Evolutionary conservation across 225 moss, liverwort and hornwort species (phyloP).

Genomic region (Anthoceros angustus): DNA sequence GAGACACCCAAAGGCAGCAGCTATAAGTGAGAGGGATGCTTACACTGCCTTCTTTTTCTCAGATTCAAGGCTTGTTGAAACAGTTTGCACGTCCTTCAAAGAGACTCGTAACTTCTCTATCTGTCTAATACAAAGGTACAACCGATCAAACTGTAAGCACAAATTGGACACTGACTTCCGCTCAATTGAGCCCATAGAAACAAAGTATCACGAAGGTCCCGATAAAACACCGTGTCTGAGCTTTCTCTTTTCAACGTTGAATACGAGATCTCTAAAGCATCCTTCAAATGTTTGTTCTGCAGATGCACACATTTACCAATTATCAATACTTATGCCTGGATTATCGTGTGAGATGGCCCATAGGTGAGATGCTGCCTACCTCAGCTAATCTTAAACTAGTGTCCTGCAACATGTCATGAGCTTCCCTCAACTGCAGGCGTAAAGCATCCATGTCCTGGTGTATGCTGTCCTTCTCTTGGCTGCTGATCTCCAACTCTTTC

Average conservation of each 20-base stretch:
- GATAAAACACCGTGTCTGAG: not conserved
- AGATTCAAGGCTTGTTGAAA: not conserved
- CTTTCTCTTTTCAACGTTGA: not conserved
- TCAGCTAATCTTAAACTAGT: not conserved
- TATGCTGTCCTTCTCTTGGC: not conserved
- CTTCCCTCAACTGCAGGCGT: slow-evolving; percentile 2
- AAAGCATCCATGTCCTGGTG: not conserved
- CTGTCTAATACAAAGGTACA: not conserved
- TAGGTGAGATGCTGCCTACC: not conserved
- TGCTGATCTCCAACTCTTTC: not conserved
- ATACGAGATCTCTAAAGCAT: not conserved
- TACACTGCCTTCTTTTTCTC: not conserved
- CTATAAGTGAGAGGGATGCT: not conserved
- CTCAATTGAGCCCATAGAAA: not conserved
- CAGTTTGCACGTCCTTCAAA: slow-evolving; percentile 1
- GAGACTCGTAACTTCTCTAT: slow-evolving; percentile 1
- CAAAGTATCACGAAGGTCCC: not conserved
- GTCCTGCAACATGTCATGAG: slow-evolving; percentile 2
- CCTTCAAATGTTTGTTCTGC: not conserved
- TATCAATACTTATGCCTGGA: no score
- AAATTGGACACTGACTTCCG: no score
- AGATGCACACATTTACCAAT: not conserved
- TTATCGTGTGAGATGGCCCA: no score
- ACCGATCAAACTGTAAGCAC: no score
- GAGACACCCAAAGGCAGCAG: not conserved